A percentile compares a stretch with the other conserved stretches of the same genome.
Conservation (phyloP, 352 stramenopile genomes). For the Aphanomyces stellatus region DNA sequence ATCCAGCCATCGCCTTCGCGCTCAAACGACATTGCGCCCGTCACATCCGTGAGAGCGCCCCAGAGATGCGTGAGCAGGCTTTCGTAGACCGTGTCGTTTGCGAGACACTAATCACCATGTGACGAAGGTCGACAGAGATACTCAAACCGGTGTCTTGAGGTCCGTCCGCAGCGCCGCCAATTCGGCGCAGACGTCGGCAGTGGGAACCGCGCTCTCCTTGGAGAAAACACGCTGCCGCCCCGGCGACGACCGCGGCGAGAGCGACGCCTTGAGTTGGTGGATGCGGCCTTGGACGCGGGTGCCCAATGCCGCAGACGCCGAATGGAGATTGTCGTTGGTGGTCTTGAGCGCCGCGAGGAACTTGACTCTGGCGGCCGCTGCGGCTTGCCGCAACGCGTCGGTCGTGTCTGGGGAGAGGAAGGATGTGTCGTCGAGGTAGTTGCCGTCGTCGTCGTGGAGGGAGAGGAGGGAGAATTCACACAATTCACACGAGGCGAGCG, state of each 20-base stretch:
- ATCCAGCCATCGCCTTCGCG: slow-evolving; percentile 53
- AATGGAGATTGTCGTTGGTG: slow-evolving; percentile 44
- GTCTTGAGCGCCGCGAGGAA: slow-evolving; percentile 43
- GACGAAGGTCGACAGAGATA: neutral
- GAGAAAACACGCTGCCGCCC: neutral
- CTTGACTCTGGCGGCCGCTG: slow-evolving; percentile 27
- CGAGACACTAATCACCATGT: slow-evolving; percentile 34
- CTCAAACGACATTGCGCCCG: slow-evolving; percentile 28
- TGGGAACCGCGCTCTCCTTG: slow-evolving; percentile 22
- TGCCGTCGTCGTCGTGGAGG: slow-evolving; percentile 20
- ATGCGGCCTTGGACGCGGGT: slow-evolving; percentile 23
- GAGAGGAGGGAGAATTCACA: slow-evolving; percentile 37
- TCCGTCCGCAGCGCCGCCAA: slow-evolving; percentile 49
- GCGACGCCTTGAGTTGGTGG: slow-evolving; percentile 6
- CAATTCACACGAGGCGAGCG: slow-evolving; percentile 46
- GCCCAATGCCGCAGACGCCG: slow-evolving; percentile 45
- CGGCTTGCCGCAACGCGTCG: slow-evolving; percentile 4
- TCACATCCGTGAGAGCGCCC: slow-evolving; percentile 29
- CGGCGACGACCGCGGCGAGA: neutral
- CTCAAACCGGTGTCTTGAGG: slow-evolving; percentile 28
- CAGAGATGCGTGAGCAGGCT: slow-evolving; percentile 49
- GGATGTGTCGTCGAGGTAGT: neutral
- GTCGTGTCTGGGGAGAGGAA: too few relatives aligned
- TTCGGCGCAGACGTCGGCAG: slow-evolving; percentile 30
- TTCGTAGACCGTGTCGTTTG: slow-evolving; percentile 57